phyloP scores from a whole-genome alignment of 2,329 filamentous ascomycete genomes.

The Phaeosphaeriaceae sp. region DNA sequence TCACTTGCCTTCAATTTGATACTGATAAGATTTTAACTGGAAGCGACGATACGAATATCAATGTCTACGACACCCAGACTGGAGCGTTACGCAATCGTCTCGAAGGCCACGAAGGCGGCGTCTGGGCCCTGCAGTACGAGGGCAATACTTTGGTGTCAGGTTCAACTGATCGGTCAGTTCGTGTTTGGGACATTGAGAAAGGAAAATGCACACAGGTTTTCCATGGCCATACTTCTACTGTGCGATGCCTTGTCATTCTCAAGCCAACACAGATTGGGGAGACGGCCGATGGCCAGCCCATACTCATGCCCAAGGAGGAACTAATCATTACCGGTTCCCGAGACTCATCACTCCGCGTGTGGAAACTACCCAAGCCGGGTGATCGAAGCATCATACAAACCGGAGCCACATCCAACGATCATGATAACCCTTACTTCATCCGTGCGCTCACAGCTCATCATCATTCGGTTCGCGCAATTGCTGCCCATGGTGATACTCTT shows the following conservation, averaged over 20 bases:
- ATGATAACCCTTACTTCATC: conserved; percentile 93
- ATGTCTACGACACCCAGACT: conserved; percentile 97
- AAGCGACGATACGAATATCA: conserved; percentile 96
- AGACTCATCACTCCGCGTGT: conserved; percentile 91
- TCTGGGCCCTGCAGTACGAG: conserved; percentile 97
- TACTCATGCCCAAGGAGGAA: conserved; percentile 93
- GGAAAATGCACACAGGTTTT: conserved; percentile 94
- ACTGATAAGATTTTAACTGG: conserved; percentile 97
- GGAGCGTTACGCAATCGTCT: conserved; percentile 83
- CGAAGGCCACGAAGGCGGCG: conserved; percentile 92
- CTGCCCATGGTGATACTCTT: conserved; percentile 92
- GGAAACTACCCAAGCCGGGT: conserved; percentile 84
- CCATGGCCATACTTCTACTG: conserved; percentile 96
- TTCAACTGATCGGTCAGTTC: conserved; percentile 94
- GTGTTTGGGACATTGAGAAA: conserved; percentile 98
- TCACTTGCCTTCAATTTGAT: conserved; percentile 97
- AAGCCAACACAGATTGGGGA: conserved; percentile 82
- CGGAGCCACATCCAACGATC: conserved; percentile 72
- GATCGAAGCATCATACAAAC: conserved; percentile 81
- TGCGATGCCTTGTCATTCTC: conserved; percentile 92
- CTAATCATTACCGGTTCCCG: conserved; percentile 97
- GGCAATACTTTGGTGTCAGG: conserved; percentile 95
- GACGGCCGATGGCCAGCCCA: conserved; percentile 71
- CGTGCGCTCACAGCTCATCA: conserved; percentile 84
- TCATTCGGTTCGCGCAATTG: conserved; percentile 94